phyloP scores from a whole-genome alignment of 371 early-diverging fungal species.

The Saksenaea vasiformis region DNA sequence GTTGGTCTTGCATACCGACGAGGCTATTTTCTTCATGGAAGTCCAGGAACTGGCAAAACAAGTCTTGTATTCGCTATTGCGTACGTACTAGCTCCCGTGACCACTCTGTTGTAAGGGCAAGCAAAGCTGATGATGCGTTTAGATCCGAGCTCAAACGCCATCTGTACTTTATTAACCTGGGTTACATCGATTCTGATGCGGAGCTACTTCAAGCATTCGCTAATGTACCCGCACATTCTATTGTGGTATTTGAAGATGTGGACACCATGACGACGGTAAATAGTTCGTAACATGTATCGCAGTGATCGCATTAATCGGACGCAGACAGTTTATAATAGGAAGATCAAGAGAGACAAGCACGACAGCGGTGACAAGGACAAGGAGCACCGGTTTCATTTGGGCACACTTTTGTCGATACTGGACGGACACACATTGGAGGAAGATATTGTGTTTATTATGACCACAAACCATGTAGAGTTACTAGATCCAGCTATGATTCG shows the following conservation, averaged over 20 bases:
- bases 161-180: slow-evolving; percentile 75
- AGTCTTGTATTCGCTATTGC: slow-evolving; percentile 82
- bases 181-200: slow-evolving; percentile 64
- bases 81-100: slow-evolving; percentile 15
- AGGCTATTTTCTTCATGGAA: slow-evolving; percentile 78
- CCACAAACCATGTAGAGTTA: slow-evolving; percentile 82
- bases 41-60: slow-evolving; percentile 88
- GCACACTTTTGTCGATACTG: slow-evolving; percentile 77
- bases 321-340: background rate
- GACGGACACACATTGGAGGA: slow-evolving; percentile 84
- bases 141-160: slow-evolving; percentile 62
- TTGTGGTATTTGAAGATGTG: slow-evolving; percentile 88
- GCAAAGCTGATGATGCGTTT: background rate
- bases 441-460: slow-evolving; percentile 81
- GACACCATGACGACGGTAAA: slow-evolving; percentile 67
- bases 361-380: slow-evolving; percentile 17
- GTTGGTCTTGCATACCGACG: slow-evolving; percentile 71
- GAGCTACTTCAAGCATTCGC: slow-evolving; percentile 66
- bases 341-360: slow-evolving; percentile 13
- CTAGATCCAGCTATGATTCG: slow-evolving; percentile 87
- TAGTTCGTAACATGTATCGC: slow-evolving; percentile 33
- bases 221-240: slow-evolving; percentile 72
- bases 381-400: slow-evolving; percentile 56
- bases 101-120: background rate
- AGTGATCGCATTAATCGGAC: background rate